phyloP scores from a whole-genome alignment of 2,329 filamentous ascomycete genomes.

The Neopestalotiopsis sp. region DNA sequence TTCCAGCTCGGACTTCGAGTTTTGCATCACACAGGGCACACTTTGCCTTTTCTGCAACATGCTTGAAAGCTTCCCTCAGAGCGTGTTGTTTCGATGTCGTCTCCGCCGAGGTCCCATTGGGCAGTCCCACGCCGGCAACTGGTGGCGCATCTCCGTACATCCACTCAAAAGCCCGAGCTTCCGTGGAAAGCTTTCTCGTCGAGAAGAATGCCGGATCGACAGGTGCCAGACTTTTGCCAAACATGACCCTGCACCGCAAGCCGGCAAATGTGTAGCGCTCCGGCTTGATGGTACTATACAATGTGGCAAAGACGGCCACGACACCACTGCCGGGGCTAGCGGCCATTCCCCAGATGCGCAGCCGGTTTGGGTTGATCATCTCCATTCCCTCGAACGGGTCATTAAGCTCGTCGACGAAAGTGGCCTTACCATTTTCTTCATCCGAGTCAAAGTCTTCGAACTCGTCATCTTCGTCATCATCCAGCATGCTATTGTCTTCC shows the following conservation, averaged over 20 bases:
- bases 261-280: slow-evolving; percentile 47
- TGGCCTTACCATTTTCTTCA: slow-evolving; percentile 24
- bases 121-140: slow-evolving; percentile 44
- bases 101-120: neutral
- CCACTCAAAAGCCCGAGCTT: slow-evolving; percentile 61
- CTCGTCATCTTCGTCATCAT: slow-evolving; percentile 30
- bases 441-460: slow-evolving; percentile 37
- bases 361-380: slow-evolving; percentile 53
- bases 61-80: slow-evolving; percentile 42
- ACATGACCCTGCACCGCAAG: slow-evolving; percentile 42
- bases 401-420: slow-evolving; percentile 26
- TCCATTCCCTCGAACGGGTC: slow-evolving; percentile 35
- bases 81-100: neutral
- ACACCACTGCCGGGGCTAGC: slow-evolving; percentile 56
- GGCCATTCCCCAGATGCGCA: slow-evolving; percentile 59
- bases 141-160: slow-evolving; percentile 60
- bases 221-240: slow-evolving; percentile 31
- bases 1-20: slow-evolving; percentile 37
- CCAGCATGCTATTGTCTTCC: slow-evolving; percentile 29
- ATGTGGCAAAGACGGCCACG: slow-evolving; percentile 55
- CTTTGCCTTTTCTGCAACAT: slow-evolving; percentile 39
- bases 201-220: slow-evolving; percentile 16
- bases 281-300: slow-evolving; percentile 53
- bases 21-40: slow-evolving; percentile 54
- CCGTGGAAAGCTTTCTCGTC: slow-evolving; percentile 49